Evolutionary conservation across 2,329 filamentous ascomycete species (phyloP).

Genomic region (Neonectria magnoliae): DNA sequence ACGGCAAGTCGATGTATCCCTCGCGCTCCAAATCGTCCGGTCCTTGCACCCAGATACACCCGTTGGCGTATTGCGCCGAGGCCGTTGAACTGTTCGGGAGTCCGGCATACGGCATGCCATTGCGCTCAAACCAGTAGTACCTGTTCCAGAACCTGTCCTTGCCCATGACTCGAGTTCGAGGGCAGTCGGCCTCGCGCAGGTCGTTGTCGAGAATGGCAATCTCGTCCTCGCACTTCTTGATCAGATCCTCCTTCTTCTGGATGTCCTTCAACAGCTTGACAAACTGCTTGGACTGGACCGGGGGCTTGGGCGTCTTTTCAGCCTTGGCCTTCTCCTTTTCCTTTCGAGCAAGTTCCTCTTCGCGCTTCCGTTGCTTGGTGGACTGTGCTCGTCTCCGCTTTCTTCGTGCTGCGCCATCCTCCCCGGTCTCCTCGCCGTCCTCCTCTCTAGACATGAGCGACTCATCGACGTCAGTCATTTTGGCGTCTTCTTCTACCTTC

Average conservation of each 20-base stretch:
- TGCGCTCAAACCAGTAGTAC: conserved; percentile 99
- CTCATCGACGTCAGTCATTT: conserved; percentile 72
- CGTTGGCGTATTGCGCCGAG: conserved; percentile 89
- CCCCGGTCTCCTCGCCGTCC: conserved; percentile 75
- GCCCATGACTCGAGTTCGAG: conserved; percentile 86
- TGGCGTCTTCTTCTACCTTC: conserved; percentile 66
- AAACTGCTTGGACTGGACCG: conserved; percentile 88
- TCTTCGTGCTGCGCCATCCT: conserved; percentile 65
- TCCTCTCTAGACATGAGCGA: conserved; percentile 64
- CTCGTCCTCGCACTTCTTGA: conserved; percentile 84
- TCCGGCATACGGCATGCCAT: conserved; percentile 95
- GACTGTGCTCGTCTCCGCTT: conserved; percentile 64
- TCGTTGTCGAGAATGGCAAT: conserved; percentile 90
- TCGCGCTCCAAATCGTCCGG: conserved; percentile 88
- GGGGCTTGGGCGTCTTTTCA: conserved; percentile 64
- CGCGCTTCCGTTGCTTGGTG: conserved; percentile 81
- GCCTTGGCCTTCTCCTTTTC: conserved; percentile 67
- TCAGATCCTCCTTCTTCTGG: conserved; percentile 82
- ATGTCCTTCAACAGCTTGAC: conserved; percentile 89
- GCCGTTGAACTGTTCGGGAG: conserved; percentile 89
- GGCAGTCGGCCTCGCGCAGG: conserved; percentile 91
- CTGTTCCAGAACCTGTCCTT: conserved; percentile 98
- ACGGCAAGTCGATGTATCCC: conserved; percentile 83
- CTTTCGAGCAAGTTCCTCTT: conserved; percentile 74
- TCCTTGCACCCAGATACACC: conserved; percentile 95